Percentiles rank a stretch among this genome's conserved stretches.
phyloP scores from a whole-genome alignment of 1,284 basidiomycete genomes.

The Ceratobasidium sp. region DNA sequence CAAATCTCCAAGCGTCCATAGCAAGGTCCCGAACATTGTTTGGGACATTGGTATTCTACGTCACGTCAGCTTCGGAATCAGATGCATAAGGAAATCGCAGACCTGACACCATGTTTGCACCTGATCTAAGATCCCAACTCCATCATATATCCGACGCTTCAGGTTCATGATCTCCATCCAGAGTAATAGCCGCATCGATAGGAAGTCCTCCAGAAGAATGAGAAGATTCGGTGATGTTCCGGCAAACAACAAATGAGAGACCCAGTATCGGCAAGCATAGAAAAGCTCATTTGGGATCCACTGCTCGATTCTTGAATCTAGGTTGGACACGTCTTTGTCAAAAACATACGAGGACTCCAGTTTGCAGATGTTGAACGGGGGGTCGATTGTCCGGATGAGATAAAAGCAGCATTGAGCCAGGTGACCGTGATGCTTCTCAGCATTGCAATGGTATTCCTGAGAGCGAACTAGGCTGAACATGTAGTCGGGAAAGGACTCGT shows the following conservation, averaged over 20 bases:
- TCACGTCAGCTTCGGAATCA: not conserved
- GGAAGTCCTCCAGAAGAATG: not conserved
- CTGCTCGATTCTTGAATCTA: not conserved
- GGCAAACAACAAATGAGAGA: not conserved
- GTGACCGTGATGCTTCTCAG: not conserved
- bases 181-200: not conserved
- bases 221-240: not conserved
- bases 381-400: not conserved
- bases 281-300: not conserved
- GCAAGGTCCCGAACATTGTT: not conserved
- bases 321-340: not conserved
- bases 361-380: constrained; percentile 6
- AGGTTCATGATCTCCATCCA: constrained; percentile 21
- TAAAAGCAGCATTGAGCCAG: not conserved
- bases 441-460: not conserved
- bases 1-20: not conserved
- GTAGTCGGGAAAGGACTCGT: constrained; percentile 10
- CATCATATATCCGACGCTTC: not conserved
- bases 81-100: not conserved
- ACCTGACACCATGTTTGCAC: constrained; percentile 1
- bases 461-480: not conserved
- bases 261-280: constrained; percentile 20
- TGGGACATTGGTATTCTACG: not conserved
- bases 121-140: not conserved
- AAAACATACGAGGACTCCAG: constrained; percentile 5